Evolutionary conservation across 139 green algal species (phyloP), one percentile per base, ranked within the genome.

Genomic region (Auxenochlorella pyrenoidosa): DNA sequence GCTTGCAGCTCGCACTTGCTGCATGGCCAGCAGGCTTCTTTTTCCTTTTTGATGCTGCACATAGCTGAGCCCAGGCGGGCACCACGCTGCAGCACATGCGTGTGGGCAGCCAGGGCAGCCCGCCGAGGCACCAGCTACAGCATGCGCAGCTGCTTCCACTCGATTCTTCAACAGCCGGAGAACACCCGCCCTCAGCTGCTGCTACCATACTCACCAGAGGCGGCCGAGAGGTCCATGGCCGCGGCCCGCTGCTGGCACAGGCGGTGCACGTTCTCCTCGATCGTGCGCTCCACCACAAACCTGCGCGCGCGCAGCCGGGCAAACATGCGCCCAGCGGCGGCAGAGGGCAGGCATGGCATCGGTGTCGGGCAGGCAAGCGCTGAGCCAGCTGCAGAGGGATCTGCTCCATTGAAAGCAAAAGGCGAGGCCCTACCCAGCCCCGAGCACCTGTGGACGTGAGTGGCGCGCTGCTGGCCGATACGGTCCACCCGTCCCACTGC

Each of bases 201-300:
- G 36, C 12, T 18, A 18, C 18, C n/a, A 24, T 43, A 41, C n/a
- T 24, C 51, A 83, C 76, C 65, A 8, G 86, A 87, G 16, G 88
- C 90, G 38, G 88, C 85, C 24, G 88, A 84, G 84, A 94, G 83
- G 82, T 94, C 91, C 92, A 93, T 94, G 24, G 84, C 91, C 1
- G 87, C 89, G 1, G 90, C 90, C 0, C 94, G 87, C 66, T 89
- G 73, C 21, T 79, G 51, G 68, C 85, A 87, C 58, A 96, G 87
- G 6, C 81, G 65, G 24, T 92, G 83, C 58, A 98, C 94, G 43
- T 95, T 96, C 87, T 98, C 93, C 90, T 98, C 96, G n/a, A 98
- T 89, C 0, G 92, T 97, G 60, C 89, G 77, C 13, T 80, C 32
- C 54, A 96, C 85, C 28, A 97, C 83, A 90, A 97, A 97, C 36